Conservation (phyloP, 257 asterid genomes). For the Leptodermis oblonga region DNA sequence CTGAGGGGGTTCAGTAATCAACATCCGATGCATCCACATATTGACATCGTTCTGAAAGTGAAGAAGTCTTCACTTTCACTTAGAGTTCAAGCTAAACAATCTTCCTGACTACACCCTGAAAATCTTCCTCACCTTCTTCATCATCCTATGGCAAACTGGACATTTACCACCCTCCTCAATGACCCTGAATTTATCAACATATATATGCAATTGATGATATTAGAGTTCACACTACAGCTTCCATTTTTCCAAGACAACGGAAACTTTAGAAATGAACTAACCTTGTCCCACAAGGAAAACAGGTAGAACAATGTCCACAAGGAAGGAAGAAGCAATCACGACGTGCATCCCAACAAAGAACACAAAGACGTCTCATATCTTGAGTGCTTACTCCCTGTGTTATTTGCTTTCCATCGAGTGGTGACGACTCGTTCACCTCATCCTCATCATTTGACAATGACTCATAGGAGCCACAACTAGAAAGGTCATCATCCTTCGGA, state of each 20-base stretch:
- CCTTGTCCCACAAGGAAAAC: constrained; percentile 26
- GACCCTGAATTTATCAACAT: constrained; percentile 11
- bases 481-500: constrained; percentile 22
- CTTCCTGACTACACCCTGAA: constrained; percentile 18
- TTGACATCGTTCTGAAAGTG: neutral
- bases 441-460: constrained; percentile 23
- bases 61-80: constrained; percentile 6
- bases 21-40: neutral
- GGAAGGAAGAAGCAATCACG: constrained; percentile 29
- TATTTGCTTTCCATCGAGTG: constrained; percentile 10
- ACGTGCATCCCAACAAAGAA: constrained; percentile 18
- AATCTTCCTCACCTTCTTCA: constrained; percentile 19
- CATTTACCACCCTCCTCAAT: constrained; percentile 21
- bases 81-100: too few relatives aligned
- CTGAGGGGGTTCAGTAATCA: neutral
- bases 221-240: neutral
- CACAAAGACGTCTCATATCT: constrained; percentile 13
- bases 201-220: neutral
- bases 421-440: constrained; percentile 7
- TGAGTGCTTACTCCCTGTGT: constrained; percentile 11
- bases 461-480: constrained; percentile 20
- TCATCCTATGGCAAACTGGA: constrained; percentile 17
- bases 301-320: constrained; percentile 26
- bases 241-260: neutral
- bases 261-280: too few relatives aligned